These are phyloP conservation scores for Phycomyces nitens DNA, from an alignment of 192 early-diverging fungal genomes.

Conservation along the genomic window DNA sequence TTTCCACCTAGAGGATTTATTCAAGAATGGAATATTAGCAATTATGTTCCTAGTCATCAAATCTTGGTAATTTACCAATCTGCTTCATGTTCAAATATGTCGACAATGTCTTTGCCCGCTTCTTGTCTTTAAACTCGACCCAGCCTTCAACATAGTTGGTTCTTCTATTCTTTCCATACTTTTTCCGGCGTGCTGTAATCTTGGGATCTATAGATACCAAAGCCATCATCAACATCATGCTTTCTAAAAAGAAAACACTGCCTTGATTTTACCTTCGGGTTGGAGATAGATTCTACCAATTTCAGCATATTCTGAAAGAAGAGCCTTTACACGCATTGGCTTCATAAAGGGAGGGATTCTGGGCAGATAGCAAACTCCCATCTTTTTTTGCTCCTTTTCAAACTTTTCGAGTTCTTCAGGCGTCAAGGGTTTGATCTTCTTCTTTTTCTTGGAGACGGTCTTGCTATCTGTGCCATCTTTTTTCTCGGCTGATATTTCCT, in stretches of 20 bases:
- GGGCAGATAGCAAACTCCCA: conserved; percentile 90
- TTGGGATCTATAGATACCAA: conserved; percentile 45
- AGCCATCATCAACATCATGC: neutral
- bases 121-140: conserved; percentile 96
- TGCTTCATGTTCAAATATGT: conserved; percentile 72
- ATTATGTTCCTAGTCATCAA: neutral
- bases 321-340: conserved; percentile 69
- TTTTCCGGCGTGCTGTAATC: conserved; percentile 73
- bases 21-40: neutral
- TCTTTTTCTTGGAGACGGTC: conserved; percentile 20
- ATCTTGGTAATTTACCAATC: conserved; percentile 53
- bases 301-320: conserved; percentile 71
- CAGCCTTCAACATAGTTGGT: conserved; percentile 92
- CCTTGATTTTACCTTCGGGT: conserved; percentile 66
- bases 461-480: conserved; percentile 11
- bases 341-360: conserved; percentile 93
- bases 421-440: conserved; percentile 59
- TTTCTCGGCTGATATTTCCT: neutral
- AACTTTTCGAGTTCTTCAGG: conserved; percentile 57
- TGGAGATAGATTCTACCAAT: conserved; percentile 84
- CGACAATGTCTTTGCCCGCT: conserved; percentile 76
- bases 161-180: conserved; percentile 81
- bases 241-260: too few species aligned
- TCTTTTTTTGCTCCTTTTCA: conserved; percentile 62
- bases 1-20: conserved; percentile 56